A percentile compares a stretch with the other conserved stretches of the same genome.
phyloP scores from a whole-genome alignment of 176 grass and related monocot genomes.

The Oryza glaberrima region DNA sequence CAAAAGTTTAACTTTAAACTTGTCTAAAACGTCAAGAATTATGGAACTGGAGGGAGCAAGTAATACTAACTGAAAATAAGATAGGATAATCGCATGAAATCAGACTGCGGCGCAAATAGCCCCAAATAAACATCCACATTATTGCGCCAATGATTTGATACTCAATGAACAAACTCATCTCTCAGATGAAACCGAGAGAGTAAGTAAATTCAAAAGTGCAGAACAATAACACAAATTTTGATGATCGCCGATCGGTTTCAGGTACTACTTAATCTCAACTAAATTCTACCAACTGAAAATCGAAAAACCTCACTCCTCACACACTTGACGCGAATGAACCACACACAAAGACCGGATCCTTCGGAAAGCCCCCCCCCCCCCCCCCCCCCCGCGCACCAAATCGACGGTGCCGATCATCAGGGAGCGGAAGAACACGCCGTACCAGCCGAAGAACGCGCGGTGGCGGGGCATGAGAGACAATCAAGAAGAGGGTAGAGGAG shows the following conservation, averaged over 20 bases:
- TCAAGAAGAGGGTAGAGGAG: slow-evolving; percentile 1
- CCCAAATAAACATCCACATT: slow-evolving; percentile 12
- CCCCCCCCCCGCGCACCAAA: not conserved
- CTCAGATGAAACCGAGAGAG: not conserved
- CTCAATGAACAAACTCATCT: slow-evolving; percentile 23
- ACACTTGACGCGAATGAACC: not conserved
- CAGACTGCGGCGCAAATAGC: not conserved
- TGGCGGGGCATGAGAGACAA: not conserved
- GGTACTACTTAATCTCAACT: slow-evolving; percentile 5
- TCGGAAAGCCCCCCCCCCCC: not conserved
- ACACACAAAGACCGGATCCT: slow-evolving; percentile 1
- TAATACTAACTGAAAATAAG: not conserved
- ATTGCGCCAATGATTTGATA: not conserved
- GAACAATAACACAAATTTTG: not conserved
- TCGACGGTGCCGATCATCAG: not conserved
- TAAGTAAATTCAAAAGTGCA: not conserved
- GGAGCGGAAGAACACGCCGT: not conserved
- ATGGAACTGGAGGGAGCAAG: too few relatives aligned
- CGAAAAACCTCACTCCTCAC: not conserved
- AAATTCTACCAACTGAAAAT: not conserved
- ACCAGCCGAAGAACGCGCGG: not conserved
- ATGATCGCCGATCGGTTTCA: not conserved
- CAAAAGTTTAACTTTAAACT: too few relatives aligned
- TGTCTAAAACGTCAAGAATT: too few relatives aligned
- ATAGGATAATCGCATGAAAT: not conserved